phyloP scores from a whole-genome alignment of 1,284 basidiomycete genomes.

The Apiotrichum siamense region DNA sequence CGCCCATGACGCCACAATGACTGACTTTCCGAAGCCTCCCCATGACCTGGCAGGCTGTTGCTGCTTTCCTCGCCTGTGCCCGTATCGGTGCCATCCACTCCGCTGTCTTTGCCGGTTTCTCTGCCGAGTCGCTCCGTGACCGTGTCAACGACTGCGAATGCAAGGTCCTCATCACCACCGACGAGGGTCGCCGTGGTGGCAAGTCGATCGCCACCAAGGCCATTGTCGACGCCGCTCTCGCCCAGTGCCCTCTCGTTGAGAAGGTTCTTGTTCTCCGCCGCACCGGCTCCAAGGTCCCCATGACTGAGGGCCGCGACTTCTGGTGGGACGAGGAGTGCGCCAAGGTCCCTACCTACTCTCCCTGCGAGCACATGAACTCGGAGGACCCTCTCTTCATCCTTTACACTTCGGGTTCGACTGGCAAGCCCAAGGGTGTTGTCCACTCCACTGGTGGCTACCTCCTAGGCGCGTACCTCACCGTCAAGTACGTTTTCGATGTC shows the following conservation, averaged over 20 bases:
- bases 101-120: conserved; percentile 98
- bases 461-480: conserved; percentile 80
- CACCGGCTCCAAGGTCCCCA: conserved; percentile 78
- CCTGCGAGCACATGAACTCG: conserved; percentile 75
- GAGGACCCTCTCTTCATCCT: conserved; percentile 86
- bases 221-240: conserved; percentile 83
- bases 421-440: conserved; percentile 48
- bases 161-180: conserved; percentile 87
- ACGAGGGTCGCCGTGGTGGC: conserved; percentile 91
- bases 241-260: conserved; percentile 77
- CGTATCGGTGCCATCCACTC: conserved; percentile 96
- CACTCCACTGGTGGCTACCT: conserved; percentile 43
- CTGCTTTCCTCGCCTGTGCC: conserved; percentile 93
- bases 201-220: conserved; percentile 93
- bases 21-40: conserved; percentile 25
- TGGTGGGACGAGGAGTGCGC: conserved; percentile 94
- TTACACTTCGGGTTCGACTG: conserved; percentile 59
- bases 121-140: conserved; percentile 91
- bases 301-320: conserved; percentile 77
- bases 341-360: conserved; percentile 82
- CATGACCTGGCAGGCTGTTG: conserved; percentile 76
- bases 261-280: conserved; percentile 85
- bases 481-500: conserved; percentile 95
- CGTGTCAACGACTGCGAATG: conserved; percentile 85
- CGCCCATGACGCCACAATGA: neutral